Base-by-base conservation (phyloP, 2,329 filamentous ascomycete species). In the Parasarocladium wereldwijsianum region DNA sequence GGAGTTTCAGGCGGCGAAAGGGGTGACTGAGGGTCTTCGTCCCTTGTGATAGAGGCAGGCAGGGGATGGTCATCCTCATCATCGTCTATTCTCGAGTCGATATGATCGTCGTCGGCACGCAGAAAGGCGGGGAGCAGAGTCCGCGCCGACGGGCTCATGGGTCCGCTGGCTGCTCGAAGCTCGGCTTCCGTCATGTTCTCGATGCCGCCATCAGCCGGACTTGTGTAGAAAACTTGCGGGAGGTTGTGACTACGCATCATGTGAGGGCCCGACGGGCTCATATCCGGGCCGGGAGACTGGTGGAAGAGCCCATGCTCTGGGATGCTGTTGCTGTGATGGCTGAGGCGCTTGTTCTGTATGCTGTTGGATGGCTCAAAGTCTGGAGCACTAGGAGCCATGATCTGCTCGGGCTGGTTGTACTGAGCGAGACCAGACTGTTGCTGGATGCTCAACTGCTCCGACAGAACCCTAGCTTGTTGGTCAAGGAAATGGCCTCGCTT, bases 61-160 rank as follows among this genome's bases (percentile, higher is more conserved):
- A 51, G 33, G 1, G 57, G 53, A n/a, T n/a, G n/a, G n/a, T n/a
- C n/a, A n/a, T n/a, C n/a, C n/a, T n/a, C n/a, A 12, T 44, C 54
- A 4, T 37, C 35, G 6, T 33, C 34, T 13, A 35, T 36, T 21
- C 40, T 57, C n/a, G 61, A 56, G 11, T 76, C 73, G 22, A 75
- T 63, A 27, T 76, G 74, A 25, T 75, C 57, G n/a, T 40, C 48
- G 39, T 80, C 76, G 30, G 77, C 72, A 36, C 70, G 58, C 35
- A 68, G 66, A n/a, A 58, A 60, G 5, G 80, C 79, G 1, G 82
- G 82, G 11, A 92, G 55, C 4, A 87, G 59, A 11, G 76, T 67
- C 17, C 78, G 74, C 3, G 81, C 82, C 4, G 78, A 79, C 2
- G 82, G 82, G 42, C 79, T 86, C 47, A 87, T 68, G 1, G 78